phyloP scores from a whole-genome alignment of 495 filamentous ascomycete species.

The Penicillium soppii region DNA sequence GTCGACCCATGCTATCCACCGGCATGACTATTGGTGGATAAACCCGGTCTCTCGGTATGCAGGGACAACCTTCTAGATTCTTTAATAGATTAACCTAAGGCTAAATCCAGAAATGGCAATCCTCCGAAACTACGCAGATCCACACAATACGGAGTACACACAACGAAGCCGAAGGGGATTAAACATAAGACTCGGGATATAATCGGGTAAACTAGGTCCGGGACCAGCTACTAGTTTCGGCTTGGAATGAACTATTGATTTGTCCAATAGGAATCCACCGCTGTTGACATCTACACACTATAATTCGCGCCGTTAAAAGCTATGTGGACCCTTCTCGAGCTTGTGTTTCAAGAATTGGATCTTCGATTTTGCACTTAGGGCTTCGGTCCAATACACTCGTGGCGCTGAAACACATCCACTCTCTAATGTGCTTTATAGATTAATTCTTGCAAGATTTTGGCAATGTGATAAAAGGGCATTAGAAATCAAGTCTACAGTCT shows the following conservation, averaged over 20 bases:
- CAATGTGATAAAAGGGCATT: neutral
- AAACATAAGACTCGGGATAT: neutral
- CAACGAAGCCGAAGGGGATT: neutral
- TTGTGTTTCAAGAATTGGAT: slow-evolving; percentile 5
- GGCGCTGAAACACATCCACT: neutral
- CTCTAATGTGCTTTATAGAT: neutral
- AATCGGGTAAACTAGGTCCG: neutral
- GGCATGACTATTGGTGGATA: neutral
- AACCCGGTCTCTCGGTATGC: neutral
- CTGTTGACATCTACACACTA: neutral
- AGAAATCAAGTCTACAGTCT: too few relatives aligned
- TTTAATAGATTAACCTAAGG: neutral
- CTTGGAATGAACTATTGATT: neutral
- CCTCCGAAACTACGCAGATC: neutral
- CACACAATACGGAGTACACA: neutral
- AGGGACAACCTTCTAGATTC: neutral
- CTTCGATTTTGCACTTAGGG: neutral
- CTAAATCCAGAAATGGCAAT: neutral
- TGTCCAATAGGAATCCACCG: neutral
- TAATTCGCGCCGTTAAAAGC: neutral
- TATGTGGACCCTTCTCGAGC: neutral
- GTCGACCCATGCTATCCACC: neutral
- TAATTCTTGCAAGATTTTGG: neutral
- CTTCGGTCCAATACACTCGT: neutral
- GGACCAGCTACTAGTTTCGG: neutral